Percentiles rank a stretch among this genome's conserved stretches.
Evolutionary conservation across 2,329 filamentous ascomycete species (phyloP).

Genomic region (Talaromyces funiculosus): DNA sequence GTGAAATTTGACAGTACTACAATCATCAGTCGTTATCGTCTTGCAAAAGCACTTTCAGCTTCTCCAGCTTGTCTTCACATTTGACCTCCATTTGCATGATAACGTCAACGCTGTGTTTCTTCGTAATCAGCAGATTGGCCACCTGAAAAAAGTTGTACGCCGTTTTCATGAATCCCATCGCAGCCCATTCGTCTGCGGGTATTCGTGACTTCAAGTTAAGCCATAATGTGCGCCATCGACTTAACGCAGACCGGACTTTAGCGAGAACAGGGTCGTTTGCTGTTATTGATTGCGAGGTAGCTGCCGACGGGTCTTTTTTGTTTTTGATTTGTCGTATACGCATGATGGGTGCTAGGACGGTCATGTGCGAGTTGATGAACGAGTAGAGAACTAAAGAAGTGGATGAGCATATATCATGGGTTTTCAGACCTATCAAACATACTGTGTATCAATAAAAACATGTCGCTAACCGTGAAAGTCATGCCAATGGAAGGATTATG

Average conservation of each 20-base stretch:
- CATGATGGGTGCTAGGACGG: conserved; percentile 27
- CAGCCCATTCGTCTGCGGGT: conserved; percentile 32
- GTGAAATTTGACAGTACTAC: background rate
- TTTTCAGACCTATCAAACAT: conserved; percentile 13
- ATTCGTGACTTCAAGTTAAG: conserved; percentile 26
- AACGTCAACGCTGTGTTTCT: conserved; percentile 39
- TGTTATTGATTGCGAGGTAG: conserved; percentile 10
- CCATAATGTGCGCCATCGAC: conserved; percentile 38
- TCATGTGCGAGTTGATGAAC: conserved; percentile 39
- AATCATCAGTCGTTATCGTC: conserved; percentile 29
- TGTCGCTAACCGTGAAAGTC: conserved; percentile 32
- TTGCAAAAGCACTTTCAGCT: conserved; percentile 35
- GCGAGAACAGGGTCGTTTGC: conserved; percentile 27
- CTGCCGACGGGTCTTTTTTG: background rate
- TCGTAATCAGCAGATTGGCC: conserved; percentile 37
- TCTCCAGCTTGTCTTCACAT: conserved; percentile 40
- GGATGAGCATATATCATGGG: background rate
- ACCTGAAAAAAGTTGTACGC: conserved; percentile 41
- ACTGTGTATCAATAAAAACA: conserved; percentile 42
- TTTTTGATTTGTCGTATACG: conserved; percentile 15
- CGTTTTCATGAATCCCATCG: conserved; percentile 40
- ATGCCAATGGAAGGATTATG: conserved; percentile 9
- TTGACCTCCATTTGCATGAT: conserved; percentile 42
- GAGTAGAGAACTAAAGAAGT: conserved; percentile 31
- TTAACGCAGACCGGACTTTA: conserved; percentile 31